Conservation (phyloP, 495 filamentous ascomycete genomes). For the Neurospora sp. region DNA sequence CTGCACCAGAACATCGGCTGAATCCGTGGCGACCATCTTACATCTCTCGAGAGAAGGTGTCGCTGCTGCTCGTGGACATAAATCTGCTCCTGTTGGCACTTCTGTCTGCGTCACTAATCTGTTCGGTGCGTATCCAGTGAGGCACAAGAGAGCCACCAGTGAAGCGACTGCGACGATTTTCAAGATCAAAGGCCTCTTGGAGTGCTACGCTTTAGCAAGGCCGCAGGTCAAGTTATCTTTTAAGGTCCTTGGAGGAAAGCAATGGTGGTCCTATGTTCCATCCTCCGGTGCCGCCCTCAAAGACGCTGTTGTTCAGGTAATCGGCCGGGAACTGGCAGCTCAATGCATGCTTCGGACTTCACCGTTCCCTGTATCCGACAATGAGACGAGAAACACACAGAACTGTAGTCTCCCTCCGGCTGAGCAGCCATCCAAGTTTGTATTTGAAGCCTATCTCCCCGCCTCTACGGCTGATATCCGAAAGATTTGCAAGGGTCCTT, state of each 20-base stretch:
- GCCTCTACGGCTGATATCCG: slow-evolving; percentile 38
- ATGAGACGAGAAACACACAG: not conserved
- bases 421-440: not conserved
- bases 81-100: slow-evolving; percentile 66
- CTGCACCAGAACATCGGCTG: slow-evolving; percentile 60
- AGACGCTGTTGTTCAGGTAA: slow-evolving; percentile 60
- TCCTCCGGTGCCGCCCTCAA: slow-evolving; percentile 38
- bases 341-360: slow-evolving; percentile 25
- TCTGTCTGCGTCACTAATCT: slow-evolving; percentile 60
- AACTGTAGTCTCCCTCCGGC: not conserved
- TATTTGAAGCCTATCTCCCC: slow-evolving; percentile 51
- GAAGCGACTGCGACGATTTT: slow-evolving; percentile 48
- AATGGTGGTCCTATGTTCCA: slow-evolving; percentile 70
- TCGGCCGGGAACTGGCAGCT: slow-evolving; percentile 56
- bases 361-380: not conserved
- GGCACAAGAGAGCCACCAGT: slow-evolving; percentile 55
- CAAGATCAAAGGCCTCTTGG: slow-evolving; percentile 57
- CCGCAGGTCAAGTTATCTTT: slow-evolving; percentile 54
- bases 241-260: slow-evolving; percentile 51
- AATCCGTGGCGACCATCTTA: slow-evolving; percentile 47
- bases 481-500: slow-evolving; percentile 50
- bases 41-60: slow-evolving; percentile 31
- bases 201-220: slow-evolving; percentile 66
- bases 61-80: slow-evolving; percentile 27
- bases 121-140: slow-evolving; percentile 62